Base-by-base conservation (phyloP, 768 basidiomycete genomes). In the Leccinum variicolor region DNA sequence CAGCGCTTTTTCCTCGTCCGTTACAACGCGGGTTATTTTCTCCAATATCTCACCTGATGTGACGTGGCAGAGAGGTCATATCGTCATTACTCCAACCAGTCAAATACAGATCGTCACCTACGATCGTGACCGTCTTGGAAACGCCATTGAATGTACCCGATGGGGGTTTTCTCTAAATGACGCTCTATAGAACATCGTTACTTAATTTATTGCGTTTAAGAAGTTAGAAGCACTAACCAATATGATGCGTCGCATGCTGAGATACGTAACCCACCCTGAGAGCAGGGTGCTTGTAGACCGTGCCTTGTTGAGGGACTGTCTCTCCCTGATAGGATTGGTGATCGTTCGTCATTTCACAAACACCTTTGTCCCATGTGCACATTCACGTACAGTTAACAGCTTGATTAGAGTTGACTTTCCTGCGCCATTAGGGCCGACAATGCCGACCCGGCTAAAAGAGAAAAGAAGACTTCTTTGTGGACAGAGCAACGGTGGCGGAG, bases 51-150 rank as follows among this genome's bases (percentile, higher is more conserved):
- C 95, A 63, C 89, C 89, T 92, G 57, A 59, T 57, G 31, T 33
- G 50, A 59, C 48, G 56, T 60, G 64, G 46, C 51, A n/a, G n/a
- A 58, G 56, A 59, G 43, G 43, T 55, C 49, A 54, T 39, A 56
- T 55, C 45, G 51, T 41, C 59, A 50, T 19, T 54, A 43, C 33
- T 23, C 62, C 59, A 50, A 29, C 17, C 47, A 33, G 61, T 52
- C 55, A 45, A 63, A 17, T 55, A 14, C 10, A 59, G 25, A 48
- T 69, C 41, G 60, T 57, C 57, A 79, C 85, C 63, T 71, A 90
- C 94, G 90, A 80, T 98, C 95, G 74, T 96, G 90, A 50, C 95
- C 96, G 73, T 97, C 95, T 71, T 98, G 95, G 84, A 94, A 98
- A 65, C 95, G 90, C 95, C 95, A 98, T 76, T 97, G 94, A 66